Evolutionary conservation across 768 basidiomycete genomes (phyloP).

Genomic region (Auriscalpium microsporum): DNA sequence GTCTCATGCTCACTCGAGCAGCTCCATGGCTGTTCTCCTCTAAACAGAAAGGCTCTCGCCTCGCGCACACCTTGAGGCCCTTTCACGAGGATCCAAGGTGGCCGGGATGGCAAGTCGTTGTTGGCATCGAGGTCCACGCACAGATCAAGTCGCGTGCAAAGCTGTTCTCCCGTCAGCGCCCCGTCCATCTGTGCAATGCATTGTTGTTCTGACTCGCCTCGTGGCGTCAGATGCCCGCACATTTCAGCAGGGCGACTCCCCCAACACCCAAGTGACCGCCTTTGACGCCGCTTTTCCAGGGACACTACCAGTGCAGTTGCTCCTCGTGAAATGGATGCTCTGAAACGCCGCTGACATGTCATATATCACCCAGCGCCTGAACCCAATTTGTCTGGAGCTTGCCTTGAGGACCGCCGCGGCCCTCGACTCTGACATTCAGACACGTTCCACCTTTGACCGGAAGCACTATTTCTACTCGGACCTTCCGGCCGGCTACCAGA

Average conservation of each 20-base stretch:
- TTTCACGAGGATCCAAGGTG: slow-evolving; percentile 33
- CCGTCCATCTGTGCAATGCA: background rate
- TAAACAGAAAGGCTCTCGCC: slow-evolving; percentile 3
- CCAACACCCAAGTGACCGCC: slow-evolving; percentile 66
- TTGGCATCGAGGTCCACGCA: slow-evolving; percentile 94
- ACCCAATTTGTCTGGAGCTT: slow-evolving; percentile 65
- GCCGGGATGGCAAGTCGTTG: slow-evolving; percentile 84
- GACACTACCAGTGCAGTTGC: slow-evolving; percentile 62
- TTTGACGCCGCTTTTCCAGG: slow-evolving; percentile 93
- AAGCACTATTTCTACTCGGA: slow-evolving; percentile 99
- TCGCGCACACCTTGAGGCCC: slow-evolving; percentile 3
- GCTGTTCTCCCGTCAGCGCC: slow-evolving; percentile 67
- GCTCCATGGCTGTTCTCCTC: slow-evolving; percentile 2
- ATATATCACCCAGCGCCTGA: slow-evolving; percentile 38
- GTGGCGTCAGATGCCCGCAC: slow-evolving; percentile 31
- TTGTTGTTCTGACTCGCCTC: background rate
- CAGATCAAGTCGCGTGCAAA: slow-evolving; percentile 85
- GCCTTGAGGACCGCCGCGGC: slow-evolving; percentile 78
- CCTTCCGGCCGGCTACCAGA: slow-evolving; percentile 90
- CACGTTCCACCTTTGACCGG: slow-evolving; percentile 78
- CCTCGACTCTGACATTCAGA: slow-evolving; percentile 55
- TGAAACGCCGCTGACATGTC: background rate
- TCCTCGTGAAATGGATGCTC: background rate
- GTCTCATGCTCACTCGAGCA: slow-evolving; percentile 12
- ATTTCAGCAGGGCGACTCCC: slow-evolving; percentile 37